These are phyloP conservation scores for Neonectria faginata DNA, from an alignment of 2,329 filamentous ascomycete species.

Conservation along the genomic window DNA sequence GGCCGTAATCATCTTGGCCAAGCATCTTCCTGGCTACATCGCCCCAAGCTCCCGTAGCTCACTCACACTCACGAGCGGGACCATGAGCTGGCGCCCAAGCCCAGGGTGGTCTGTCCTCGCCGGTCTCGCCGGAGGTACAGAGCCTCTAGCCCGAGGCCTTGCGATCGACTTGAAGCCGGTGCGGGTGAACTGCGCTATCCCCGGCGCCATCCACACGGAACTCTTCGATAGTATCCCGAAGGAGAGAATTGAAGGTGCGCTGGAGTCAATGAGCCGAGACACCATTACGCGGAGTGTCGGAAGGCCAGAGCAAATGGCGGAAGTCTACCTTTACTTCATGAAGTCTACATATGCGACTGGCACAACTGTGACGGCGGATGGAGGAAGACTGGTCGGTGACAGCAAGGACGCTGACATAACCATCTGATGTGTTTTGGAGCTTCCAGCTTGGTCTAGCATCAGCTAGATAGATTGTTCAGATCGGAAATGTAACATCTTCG, in stretches of 20 bases:
- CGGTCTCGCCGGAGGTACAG: conserved; percentile 61
- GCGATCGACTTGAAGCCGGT: conserved; percentile 73
- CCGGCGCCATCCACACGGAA: conserved; percentile 65
- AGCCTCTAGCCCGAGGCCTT: conserved; percentile 65
- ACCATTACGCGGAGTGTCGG: conserved; percentile 43
- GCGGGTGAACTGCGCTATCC: conserved; percentile 71
- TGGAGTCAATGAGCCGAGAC: conserved; percentile 33
- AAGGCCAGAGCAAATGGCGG: conserved; percentile 55
- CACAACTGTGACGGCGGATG: conserved; percentile 42
- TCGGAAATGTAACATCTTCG: conserved; percentile 7
- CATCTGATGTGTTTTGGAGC: neutral
- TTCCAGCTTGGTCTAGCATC: neutral
- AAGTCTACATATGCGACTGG: conserved; percentile 55
- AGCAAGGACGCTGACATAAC: conserved; percentile 25
- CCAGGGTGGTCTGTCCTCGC: conserved; percentile 63
- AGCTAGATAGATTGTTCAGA: neutral
- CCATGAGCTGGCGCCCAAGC: conserved; percentile 61
- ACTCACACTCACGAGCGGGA: conserved; percentile 68
- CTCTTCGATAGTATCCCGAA: conserved; percentile 44
- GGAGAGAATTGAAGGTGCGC: conserved; percentile 24
- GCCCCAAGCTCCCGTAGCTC: conserved; percentile 56
- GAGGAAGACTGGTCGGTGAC: conserved; percentile 42
- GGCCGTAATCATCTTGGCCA: conserved; percentile 63
- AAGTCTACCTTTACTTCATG: conserved; percentile 58
- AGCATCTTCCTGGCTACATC: conserved; percentile 60